Base-by-base conservation (phyloP, 768 basidiomycete species). In the Tylopilus plumbeoviolaceoides region DNA sequence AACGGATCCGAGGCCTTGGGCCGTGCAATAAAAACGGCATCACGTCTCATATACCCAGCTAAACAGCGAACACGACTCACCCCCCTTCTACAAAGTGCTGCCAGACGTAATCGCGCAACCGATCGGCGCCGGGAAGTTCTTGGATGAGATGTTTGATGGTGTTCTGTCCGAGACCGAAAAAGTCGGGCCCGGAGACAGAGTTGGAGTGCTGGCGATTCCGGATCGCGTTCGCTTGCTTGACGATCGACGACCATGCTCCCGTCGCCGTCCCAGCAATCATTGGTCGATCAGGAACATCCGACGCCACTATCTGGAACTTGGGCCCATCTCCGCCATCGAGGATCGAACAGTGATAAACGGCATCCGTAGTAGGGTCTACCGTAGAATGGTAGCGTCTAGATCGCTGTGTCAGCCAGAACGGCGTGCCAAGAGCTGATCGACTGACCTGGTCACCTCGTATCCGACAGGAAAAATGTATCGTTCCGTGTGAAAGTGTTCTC, bases 81-180 rank as follows among this genome's bases (percentile, higher is more conserved):
- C 89, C 89, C 73, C 90, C 90, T 70, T 93, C 90, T 9, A 82
- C 77, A 65, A 90, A 92, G 55, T 83, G 80, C 65, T 92, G 89
- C 89, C 89, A 90, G 27, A 91, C 88, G 64, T 93, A 93, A 71
- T 89, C 85, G 59, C 81, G 76, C 51, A 91, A 67, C 42, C 80
- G 73, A 66, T 85, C 80, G 14, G 91, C 85, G 52, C 81, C 80
- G 7, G 85, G 82, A 15, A 93, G 75, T 68, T 90, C 86, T 68
- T 93, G 90, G n/a, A 93, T 89, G 35, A 92, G 78, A 63, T 89
- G 87, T 72, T 91, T 92, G 74, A 93, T 91, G 5, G 87, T 87
- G 63, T 91, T 91, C 68, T 91, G 87, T 4, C 87, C 87, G 15
- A 93, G 74, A 9, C 91, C 91, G 63, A 90, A 92, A 68, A 91